These are phyloP conservation scores for Backusella westeae DNA, from an alignment of 192 early-diverging fungal species.

Conservation along the genomic window DNA sequence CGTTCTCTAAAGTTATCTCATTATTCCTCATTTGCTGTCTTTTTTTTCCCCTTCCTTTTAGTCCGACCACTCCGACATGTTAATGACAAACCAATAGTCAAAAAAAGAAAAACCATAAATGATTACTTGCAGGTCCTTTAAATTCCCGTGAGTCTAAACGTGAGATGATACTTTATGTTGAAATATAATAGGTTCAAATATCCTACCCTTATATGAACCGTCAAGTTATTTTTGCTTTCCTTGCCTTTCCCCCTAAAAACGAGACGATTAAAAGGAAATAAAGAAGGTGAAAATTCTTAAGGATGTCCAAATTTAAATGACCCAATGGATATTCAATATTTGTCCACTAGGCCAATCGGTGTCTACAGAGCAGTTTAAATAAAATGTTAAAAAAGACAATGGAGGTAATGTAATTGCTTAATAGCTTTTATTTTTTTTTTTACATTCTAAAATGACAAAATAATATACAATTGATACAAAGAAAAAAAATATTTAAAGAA, in stretches of 20 bases:
- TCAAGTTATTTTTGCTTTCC: neutral
- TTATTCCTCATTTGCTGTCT: neutral
- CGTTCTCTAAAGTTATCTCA: neutral
- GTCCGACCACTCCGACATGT: neutral
- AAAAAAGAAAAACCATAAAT: neutral
- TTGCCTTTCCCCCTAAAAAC: neutral
- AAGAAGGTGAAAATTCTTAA: neutral
- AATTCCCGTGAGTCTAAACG: neutral
- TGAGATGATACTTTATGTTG: neutral
- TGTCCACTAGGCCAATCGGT: neutral
- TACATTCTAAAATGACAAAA: neutral
- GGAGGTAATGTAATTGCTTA: neutral
- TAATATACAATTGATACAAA: neutral
- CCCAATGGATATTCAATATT: neutral
- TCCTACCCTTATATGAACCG: neutral
- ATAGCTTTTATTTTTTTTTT: neutral
- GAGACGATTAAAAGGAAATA: neutral
- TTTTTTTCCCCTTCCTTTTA: neutral
- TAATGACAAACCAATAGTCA: neutral
- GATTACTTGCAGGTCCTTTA: neutral
- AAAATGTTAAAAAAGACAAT: neutral
- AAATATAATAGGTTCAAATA: neutral
- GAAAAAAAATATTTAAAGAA: neutral
- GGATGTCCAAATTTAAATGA: neutral
- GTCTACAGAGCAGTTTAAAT: neutral